A percentile compares a stretch with the other conserved stretches of the same genome.
Conservation (phyloP, 805 yeast genomes). For the Saturnispora hagleri region DNA sequence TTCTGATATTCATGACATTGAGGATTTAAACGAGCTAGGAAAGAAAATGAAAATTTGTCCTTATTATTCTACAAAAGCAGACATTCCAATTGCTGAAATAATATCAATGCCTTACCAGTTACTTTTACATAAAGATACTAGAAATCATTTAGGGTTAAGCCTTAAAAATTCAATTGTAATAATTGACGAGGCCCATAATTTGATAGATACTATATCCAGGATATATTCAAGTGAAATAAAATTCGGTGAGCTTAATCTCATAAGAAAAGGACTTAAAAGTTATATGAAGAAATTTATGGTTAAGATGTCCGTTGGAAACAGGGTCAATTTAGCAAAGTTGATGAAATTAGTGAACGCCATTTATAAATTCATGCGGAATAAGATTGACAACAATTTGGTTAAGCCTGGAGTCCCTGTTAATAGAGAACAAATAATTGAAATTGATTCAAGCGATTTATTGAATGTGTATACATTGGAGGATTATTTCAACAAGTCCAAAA, state of each 20-base stretch:
- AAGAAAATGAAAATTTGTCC: slow-evolving; percentile 56
- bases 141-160: slow-evolving; percentile 50
- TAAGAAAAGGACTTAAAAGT: slow-evolving; percentile 39
- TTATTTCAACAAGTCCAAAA: slow-evolving; percentile 58
- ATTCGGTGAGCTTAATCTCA: slow-evolving; percentile 34
- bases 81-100: slow-evolving; percentile 54
- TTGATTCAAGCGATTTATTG: slow-evolving; percentile 57
- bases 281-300: slow-evolving; percentile 56
- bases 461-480: slow-evolving; percentile 59
- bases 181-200: slow-evolving; percentile 89
- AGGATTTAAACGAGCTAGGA: slow-evolving; percentile 63
- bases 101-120: slow-evolving; percentile 82
- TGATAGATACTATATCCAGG: slow-evolving; percentile 65
- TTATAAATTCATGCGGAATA: slow-evolving; percentile 32
- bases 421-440: slow-evolving; percentile 43
- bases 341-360: slow-evolving; percentile 47
- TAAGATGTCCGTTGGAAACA: slow-evolving; percentile 60
- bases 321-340: slow-evolving; percentile 59
- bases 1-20: slow-evolving; percentile 62
- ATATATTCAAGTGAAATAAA: slow-evolving; percentile 58
- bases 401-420: slow-evolving; percentile 47
- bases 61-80: slow-evolving; percentile 62
- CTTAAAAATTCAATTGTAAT: slow-evolving; percentile 60
- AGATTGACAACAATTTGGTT: slow-evolving; percentile 11
- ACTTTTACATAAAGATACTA: slow-evolving; percentile 49